Conservation (phyloP, 1,284 basidiomycete species). For the Entoloma clypeatum region DNA sequence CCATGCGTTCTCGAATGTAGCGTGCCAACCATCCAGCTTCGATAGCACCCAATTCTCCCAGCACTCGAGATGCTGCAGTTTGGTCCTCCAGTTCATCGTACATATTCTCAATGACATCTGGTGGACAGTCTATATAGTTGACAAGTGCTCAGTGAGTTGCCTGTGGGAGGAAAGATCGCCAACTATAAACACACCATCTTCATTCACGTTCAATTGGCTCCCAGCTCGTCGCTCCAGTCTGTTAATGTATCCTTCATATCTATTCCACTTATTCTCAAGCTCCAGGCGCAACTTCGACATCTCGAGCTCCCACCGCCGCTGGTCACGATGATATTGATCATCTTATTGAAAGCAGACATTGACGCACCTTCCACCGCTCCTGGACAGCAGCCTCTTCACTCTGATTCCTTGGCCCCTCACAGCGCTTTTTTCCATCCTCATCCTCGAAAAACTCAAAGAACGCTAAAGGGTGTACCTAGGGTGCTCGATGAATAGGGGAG, state of each 20-base stretch:
- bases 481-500: too few species aligned
- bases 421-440: slow-evolving; percentile 48
- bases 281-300: slow-evolving; percentile 50
- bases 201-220: slow-evolving; percentile 32
- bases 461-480: slow-evolving; percentile 61
- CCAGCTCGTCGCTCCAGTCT: slow-evolving; percentile 54
- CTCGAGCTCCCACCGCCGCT: slow-evolving; percentile 53
- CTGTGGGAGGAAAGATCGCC: not conserved
- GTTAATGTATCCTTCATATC: slow-evolving; percentile 51
- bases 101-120: slow-evolving; percentile 59
- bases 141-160: slow-evolving; percentile 1
- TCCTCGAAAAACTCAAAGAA: slow-evolving; percentile 58
- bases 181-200: slow-evolving; percentile 40
- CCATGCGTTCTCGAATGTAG: slow-evolving; percentile 49
- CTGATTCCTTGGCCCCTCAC: slow-evolving; percentile 62
- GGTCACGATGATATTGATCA: slow-evolving; percentile 8
- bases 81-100: slow-evolving; percentile 63
- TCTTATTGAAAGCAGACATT: not conserved
- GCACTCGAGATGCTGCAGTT: slow-evolving; percentile 36
- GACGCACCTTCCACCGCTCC: slow-evolving; percentile 69
- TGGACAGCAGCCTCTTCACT: slow-evolving; percentile 62
- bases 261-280: slow-evolving; percentile 48
- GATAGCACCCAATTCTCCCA: slow-evolving; percentile 38
- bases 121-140: slow-evolving; percentile 44
- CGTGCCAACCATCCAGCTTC: slow-evolving; percentile 65